Evolutionary conservation across 768 basidiomycete genomes (phyloP), one percentile per base, ranked within the genome.

Genomic region (Leccinum imitatum): DNA sequence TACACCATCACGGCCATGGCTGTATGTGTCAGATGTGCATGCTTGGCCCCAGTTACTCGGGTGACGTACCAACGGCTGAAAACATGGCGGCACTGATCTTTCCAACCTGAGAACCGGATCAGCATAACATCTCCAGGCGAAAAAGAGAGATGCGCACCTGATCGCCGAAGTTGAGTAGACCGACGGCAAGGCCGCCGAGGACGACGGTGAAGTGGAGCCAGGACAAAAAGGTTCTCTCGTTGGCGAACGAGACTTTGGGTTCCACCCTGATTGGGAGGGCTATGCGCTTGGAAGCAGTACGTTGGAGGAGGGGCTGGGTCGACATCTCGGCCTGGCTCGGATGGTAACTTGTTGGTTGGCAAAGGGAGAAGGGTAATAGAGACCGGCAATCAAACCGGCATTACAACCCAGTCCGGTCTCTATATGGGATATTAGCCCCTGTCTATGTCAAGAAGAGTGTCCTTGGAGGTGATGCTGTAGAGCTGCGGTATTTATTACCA

Each of bases 161-260:
- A 75, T 98, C 97, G 61, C 97, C 97, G 79, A 99, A 99, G 76
- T 99, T 99, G 67, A 99, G 80, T 59, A 99, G 77, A 11, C 97
- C 97, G 14, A 98, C 95, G 2, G 95, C 91, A 50, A 99, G 83
- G 59, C 97, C 97, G 30, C 96, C 95, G 8, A 99, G 87, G 59
- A 99, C 93, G 76, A 98, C 94, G 44, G 95, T 95, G 74, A 97
- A 98, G 75, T 97, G 95, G 53, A 98, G 84, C 97, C 96, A 98
- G 82, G 95, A 95, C 50, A 99, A 82, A 77, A 98, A 98, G 0
- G 97, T 95, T 58, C 92, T 86, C 75, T 95, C 93, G 74, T 95
- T 95, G 47, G 93, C 93, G 67, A 95, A 96, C 51, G 93, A 93
- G 61, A 96, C 93, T 68, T 96, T 96, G 33, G 93, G 93, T 75